Evolutionary conservation across 2,329 filamentous ascomycete genomes (phyloP), one percentile per base, ranked within the genome.

Genomic region (Colletotrichum trifolii): DNA sequence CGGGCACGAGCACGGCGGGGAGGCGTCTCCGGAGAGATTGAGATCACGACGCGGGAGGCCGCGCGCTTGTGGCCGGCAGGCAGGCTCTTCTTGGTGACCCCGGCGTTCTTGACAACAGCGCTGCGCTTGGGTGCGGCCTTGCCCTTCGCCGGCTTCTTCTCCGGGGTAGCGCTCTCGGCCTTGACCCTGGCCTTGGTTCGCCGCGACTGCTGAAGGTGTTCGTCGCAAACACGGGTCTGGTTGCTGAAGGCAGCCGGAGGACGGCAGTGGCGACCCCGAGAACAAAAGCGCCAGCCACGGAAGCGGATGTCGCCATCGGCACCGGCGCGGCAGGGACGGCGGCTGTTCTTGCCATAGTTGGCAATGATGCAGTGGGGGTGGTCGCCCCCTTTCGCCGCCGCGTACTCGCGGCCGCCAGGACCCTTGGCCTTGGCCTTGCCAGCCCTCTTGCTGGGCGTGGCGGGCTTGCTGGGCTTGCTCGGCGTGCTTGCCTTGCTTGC

Each of bases 291-390:
- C 42, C 43, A 61, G 8, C 36, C 10, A 1, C 2, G 8, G n/a
- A 40, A 56, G 13, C 15, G 12, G 9, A 12, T 6, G 36, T 36
- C 35, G 12, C 33, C 4, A 4, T 13, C 12, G 6, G 10, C 52
- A 4, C 42, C 43, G n/a, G 55, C 53, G 4, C 17, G n/a, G 36
- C 58, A 61, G 12, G 46, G 52, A n/a, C 58, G 52, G 43, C 48
- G 6, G 33, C 11, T 36, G 25, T 55, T 43, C 13, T 10, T 5
- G 12, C 13, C 34, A 36, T 43, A 54, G 8, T 34, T 17, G 25
- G 7, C 25, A 6, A 17, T n/a, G 8, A 3, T n/a, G 13, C 58
- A 61, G n/a, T 54, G n/a, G 8, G 38, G 35, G 35, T 61, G 43
- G 8, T 15, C 12, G 13, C 42, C 8, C 4, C 49, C 17, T 9